Evolutionary conservation across 345 rosid species (phyloP), one percentile per base, ranked within the genome.

Genomic region (Capsella bursapastoris): DNA sequence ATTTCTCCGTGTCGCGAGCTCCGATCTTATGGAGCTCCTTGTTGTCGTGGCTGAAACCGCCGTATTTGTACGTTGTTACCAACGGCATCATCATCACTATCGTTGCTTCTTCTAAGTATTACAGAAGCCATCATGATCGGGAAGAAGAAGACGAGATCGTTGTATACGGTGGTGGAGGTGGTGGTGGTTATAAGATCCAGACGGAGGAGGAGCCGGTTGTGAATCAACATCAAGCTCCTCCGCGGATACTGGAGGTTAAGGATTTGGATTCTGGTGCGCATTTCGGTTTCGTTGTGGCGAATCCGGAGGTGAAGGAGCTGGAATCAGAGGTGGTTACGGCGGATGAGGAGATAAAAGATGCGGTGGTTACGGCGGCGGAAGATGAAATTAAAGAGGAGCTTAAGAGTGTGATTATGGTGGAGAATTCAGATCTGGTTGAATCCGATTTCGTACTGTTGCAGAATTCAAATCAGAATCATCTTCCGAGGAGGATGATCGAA

Each of bases 51-150:
- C 70, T 78, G 10, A 60, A 67, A 55, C 81, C 81, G 16, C 78
- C 78, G 52, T 73, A 67, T 66, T 31, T 72, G 0, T 78, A 78
- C 56, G 53, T 78, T 0, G 14, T 78, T 1, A 73, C 78, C 6
- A 78, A 72, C 44, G 81, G 81, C 49, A 78, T 78, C 31, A 78
- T 78, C 66, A 73, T 78, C 14, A 78, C 70, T 1, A 78, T 78
- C 31, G 74, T 67, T 1, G 74, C 78, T 66, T 71, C 81, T 61
- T 78, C 78, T 1, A 77, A 38, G 43, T 77, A 57, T 49, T 57
- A 77, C 68, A 41, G 62, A 13, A 51, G 58, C 6, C 70, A 68
- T 57, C 48, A n/a, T n/a, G 57, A 69, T 1, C 5, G 65, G 5
- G 68, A 59, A 3, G 73, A 72, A 16, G 73, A 58, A 18, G 69